A percentile compares a stretch with the other conserved stretches of the same genome.
Evolutionary conservation across 345 rosid species (phyloP).

Genomic region (Pistacia atlantica): DNA sequence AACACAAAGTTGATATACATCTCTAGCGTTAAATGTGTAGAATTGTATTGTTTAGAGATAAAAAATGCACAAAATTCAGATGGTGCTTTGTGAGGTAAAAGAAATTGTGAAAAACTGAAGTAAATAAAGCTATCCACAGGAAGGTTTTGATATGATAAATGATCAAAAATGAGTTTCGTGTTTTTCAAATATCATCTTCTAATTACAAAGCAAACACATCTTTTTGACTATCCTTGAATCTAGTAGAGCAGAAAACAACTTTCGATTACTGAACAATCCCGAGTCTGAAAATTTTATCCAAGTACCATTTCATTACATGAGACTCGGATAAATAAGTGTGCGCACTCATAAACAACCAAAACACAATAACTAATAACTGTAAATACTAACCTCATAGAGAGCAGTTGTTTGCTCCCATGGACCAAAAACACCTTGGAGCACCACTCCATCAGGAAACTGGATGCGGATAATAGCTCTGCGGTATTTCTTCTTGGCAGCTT

Average conservation of each 20-base stretch:
- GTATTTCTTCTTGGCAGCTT: constrained; percentile 75
- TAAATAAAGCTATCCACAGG: not conserved
- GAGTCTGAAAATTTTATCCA: not conserved
- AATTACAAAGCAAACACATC: not conserved
- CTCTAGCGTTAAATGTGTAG: not conserved
- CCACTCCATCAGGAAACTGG: constrained; percentile 94
- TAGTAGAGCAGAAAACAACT: not conserved
- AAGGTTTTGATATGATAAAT: not conserved
- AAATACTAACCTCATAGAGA: constrained; percentile 70
- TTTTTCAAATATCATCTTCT: not conserved
- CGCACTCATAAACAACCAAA: not conserved
- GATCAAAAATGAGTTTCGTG: not conserved
- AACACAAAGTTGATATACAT: not conserved
- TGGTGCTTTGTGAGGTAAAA: not conserved
- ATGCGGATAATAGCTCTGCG: constrained; percentile 65
- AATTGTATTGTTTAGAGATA: not conserved
- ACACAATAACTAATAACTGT: not conserved
- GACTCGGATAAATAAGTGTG: not conserved
- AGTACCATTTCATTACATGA: not conserved
- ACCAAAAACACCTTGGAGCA: constrained; percentile 86
- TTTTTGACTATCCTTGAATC: not conserved
- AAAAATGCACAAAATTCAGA: not conserved
- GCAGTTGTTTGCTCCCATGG: constrained; percentile 87
- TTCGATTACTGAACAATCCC: not conserved
- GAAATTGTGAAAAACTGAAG: not conserved